Conservation (phyloP, 2,329 filamentous ascomycete genomes). For the Colletotrichum tropicicola region DNA sequence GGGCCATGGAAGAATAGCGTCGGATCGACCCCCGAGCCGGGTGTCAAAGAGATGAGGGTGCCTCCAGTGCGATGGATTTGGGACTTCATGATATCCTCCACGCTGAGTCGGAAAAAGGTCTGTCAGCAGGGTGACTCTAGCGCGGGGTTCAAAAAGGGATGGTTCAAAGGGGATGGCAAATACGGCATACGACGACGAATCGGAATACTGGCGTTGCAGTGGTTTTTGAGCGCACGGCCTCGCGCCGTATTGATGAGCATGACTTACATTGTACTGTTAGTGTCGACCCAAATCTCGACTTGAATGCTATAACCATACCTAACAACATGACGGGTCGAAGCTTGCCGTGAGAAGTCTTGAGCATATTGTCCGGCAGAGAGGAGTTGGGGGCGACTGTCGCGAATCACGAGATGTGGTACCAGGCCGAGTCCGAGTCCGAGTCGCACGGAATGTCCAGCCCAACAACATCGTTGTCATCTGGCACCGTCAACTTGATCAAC, state of each 20-base stretch:
- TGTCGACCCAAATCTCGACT: background rate
- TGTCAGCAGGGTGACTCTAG: background rate
- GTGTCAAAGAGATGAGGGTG: slow-evolving; percentile 32
- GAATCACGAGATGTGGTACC: too few relatives aligned
- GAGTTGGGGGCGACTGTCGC: too few relatives aligned
- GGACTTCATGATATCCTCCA: background rate
- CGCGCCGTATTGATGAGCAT: slow-evolving; percentile 1
- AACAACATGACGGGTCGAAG: too few relatives aligned
- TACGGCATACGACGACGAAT: background rate
- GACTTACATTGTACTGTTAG: slow-evolving; percentile 7
- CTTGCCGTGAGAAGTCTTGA: too few relatives aligned
- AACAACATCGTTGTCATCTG: too few relatives aligned
- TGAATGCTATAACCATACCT: too few relatives aligned
- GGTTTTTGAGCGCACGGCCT: background rate
- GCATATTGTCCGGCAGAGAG: too few relatives aligned
- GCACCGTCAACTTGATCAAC: background rate
- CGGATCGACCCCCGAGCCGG: slow-evolving; percentile 45
- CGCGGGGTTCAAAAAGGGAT: background rate
- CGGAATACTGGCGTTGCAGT: background rate
- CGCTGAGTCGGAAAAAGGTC: background rate
- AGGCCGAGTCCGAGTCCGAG: too few relatives aligned
- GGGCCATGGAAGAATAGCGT: slow-evolving; percentile 42
- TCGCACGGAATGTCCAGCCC: background rate
- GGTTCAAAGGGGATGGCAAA: background rate
- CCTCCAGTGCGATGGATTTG: background rate